phyloP scores from a whole-genome alignment of 805 yeast genomes.

The Yamadazyma nakazawae region DNA sequence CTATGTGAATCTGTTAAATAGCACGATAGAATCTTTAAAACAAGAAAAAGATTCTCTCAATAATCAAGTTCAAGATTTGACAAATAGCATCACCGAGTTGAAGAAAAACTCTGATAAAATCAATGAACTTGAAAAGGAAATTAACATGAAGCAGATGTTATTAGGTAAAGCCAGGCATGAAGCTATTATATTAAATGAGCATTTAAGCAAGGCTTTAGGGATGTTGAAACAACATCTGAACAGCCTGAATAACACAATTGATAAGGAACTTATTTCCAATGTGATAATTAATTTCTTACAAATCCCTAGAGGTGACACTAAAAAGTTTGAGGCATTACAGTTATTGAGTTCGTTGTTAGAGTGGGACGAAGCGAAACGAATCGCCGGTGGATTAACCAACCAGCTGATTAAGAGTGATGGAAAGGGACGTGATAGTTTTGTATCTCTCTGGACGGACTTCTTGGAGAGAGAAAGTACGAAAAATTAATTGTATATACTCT shows the following conservation, averaged over 20 bases:
- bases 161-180: slow-evolving; percentile 94
- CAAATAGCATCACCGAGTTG: slow-evolving; percentile 14
- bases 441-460: slow-evolving; percentile 76
- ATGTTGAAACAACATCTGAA: slow-evolving; percentile 76
- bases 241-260: slow-evolving; percentile 62
- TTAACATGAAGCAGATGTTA: slow-evolving; percentile 58
- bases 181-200: slow-evolving; percentile 89
- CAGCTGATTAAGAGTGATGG: slow-evolving; percentile 10
- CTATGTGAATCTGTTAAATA: slow-evolving; percentile 9
- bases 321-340: slow-evolving; percentile 88
- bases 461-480: slow-evolving; percentile 58
- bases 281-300: slow-evolving; percentile 79
- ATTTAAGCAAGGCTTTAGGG: slow-evolving; percentile 86
- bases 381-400: slow-evolving; percentile 65
- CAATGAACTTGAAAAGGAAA: slow-evolving; percentile 56
- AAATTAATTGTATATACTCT: background rate
- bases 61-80: background rate
- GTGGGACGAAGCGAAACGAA: slow-evolving; percentile 82
- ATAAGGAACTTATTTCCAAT: slow-evolving; percentile 85
- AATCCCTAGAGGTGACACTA: slow-evolving; percentile 88
- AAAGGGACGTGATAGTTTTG: slow-evolving; percentile 51
- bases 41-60: slow-evolving; percentile 9
- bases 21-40: slow-evolving; percentile 1
- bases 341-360: slow-evolving; percentile 76
- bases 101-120: slow-evolving; percentile 20